A percentile compares a stretch with the other conserved stretches of the same genome.
These are phyloP conservation scores for Aureobasidium vineae DNA, from an alignment of 2,329 filamentous ascomycete genomes.

Conservation along the genomic window DNA sequence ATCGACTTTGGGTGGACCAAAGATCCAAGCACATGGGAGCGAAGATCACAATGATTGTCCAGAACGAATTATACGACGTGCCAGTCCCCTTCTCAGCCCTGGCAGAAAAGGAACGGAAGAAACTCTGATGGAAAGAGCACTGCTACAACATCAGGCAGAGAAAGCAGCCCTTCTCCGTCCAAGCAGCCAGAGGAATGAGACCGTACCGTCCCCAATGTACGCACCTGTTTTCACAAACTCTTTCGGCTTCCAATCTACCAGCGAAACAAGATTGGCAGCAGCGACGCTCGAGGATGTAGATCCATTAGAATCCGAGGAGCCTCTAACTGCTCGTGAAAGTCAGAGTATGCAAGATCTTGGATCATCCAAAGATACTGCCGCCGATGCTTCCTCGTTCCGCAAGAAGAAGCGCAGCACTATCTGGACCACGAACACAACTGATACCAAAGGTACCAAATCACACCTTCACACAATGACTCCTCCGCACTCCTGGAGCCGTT, in stretches of 20 bases:
- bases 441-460: background rate
- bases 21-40: constrained; percentile 30
- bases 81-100: constrained; percentile 23
- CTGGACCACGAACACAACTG: constrained; percentile 6
- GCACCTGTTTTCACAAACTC: constrained; percentile 31
- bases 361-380: background rate
- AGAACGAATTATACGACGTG: constrained; percentile 29
- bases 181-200: constrained; percentile 34
- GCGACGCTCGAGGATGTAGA: constrained; percentile 29
- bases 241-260: constrained; percentile 24
- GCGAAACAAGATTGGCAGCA: background rate
- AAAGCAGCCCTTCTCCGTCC: constrained; percentile 38
- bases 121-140: constrained; percentile 37
- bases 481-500: constrained; percentile 46
- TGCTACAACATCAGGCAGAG: constrained; percentile 37
- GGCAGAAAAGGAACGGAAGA: constrained; percentile 24
- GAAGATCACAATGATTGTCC: constrained; percentile 31
- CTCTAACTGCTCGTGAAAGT: background rate
- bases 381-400: background rate
- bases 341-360: constrained; percentile 24
- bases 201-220: background rate
- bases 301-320: constrained; percentile 28
- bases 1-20: constrained; percentile 30
- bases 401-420: constrained; percentile 10
- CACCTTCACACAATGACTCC: constrained; percentile 31